A percentile compares a stretch with the other conserved stretches of the same genome.
phyloP scores from a whole-genome alignment of 1,139 yeast genomes.

The Scheffersomyces titani region DNA sequence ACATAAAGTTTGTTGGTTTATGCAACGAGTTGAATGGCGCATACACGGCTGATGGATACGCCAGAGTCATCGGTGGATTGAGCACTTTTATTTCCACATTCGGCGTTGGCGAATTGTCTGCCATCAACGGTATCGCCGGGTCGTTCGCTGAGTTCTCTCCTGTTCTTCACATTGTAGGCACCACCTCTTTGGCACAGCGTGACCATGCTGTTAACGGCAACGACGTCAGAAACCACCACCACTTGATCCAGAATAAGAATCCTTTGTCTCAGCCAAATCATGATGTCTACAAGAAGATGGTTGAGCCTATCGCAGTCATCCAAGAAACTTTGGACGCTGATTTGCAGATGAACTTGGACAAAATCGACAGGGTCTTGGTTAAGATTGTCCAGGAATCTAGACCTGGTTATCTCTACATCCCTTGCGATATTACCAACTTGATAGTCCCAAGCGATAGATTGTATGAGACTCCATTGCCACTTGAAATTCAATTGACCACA shows the following conservation, averaged over 20 bases:
- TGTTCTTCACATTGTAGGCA: slow-evolving; percentile 81
- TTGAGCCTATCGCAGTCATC: slow-evolving; percentile 58
- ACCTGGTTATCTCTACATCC: slow-evolving; percentile 81
- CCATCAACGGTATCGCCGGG: slow-evolving; percentile 82
- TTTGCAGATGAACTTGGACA: slow-evolving; percentile 42
- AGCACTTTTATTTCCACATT: slow-evolving; percentile 60
- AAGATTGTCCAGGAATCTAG: slow-evolving; percentile 57
- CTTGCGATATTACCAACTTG: slow-evolving; percentile 63
- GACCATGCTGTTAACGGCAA: slow-evolving; percentile 23
- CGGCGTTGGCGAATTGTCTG: slow-evolving; percentile 89
- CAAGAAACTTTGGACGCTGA: slow-evolving; percentile 56
- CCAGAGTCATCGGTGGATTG: slow-evolving; percentile 48
- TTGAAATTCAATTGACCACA: neutral
- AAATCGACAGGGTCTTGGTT: slow-evolving; percentile 63
- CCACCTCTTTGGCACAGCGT: slow-evolving; percentile 40
- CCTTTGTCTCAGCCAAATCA: slow-evolving; percentile 57
- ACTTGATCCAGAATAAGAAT: slow-evolving; percentile 60
- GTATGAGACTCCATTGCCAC: slow-evolving; percentile 20
- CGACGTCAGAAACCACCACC: slow-evolving; percentile 53
- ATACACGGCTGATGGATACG: slow-evolving; percentile 80
- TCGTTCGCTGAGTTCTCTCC: slow-evolving; percentile 81
- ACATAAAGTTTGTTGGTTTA: slow-evolving; percentile 28
- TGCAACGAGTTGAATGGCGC: slow-evolving; percentile 51
- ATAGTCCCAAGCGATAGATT: slow-evolving; percentile 40
- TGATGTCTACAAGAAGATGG: slow-evolving; percentile 61